These are phyloP conservation scores for Venturia aucupariae DNA, from an alignment of 2,329 filamentous ascomycete genomes.

Conservation along the genomic window DNA sequence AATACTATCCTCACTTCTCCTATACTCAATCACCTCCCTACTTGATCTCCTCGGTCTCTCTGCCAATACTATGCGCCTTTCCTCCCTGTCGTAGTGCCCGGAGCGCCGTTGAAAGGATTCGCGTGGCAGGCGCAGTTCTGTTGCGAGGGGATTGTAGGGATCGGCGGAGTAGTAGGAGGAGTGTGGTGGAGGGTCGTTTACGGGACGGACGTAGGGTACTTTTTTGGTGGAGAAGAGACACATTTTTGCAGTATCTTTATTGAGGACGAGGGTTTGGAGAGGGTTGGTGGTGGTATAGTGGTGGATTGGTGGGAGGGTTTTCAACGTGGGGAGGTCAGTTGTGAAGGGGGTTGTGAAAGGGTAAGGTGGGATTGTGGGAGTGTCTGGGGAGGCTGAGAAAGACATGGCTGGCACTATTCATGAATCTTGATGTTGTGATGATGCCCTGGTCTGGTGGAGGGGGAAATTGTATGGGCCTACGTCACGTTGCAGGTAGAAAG, in stretches of 20 bases:
- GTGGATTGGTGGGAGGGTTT: not conserved
- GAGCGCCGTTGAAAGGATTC: not conserved
- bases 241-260: not conserved
- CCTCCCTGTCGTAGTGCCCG: not conserved
- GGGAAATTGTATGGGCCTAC: not conserved
- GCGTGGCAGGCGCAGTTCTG: not conserved
- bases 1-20: slow-evolving; percentile 1
- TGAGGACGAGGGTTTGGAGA: not conserved
- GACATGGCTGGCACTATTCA: not conserved
- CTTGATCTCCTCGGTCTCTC: not conserved
- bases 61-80: not conserved
- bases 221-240: not conserved
- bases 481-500: not conserved
- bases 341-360: not conserved
- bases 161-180: slow-evolving; percentile 1
- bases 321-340: not conserved
- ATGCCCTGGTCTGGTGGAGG: not conserved
- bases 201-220: not conserved
- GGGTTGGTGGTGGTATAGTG: not conserved
- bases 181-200: not conserved
- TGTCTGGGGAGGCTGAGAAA: not conserved
- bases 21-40: not conserved
- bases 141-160: not conserved
- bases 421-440: not conserved
- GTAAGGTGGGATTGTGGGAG: not conserved